Evolutionary conservation across 2,329 filamentous ascomycete species (phyloP).

Genomic region (Aplosporella prunicola): DNA sequence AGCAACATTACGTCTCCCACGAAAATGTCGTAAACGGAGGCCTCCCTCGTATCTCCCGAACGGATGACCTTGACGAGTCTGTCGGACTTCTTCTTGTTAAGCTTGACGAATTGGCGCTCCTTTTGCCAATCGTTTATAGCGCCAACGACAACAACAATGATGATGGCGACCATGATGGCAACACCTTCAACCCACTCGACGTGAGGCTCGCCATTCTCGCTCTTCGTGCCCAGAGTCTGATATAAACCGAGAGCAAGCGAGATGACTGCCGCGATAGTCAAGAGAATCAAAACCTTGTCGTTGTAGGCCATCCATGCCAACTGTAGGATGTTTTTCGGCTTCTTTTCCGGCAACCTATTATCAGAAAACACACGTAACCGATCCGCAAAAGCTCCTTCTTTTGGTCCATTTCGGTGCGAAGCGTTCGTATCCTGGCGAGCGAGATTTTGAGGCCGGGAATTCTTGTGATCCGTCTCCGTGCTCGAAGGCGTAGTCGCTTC

Average conservation of each 20-base stretch:
- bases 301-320: constrained; percentile 63
- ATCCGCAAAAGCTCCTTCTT: constrained; percentile 37
- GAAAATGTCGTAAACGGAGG: constrained; percentile 61
- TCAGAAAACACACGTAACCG: constrained; percentile 51
- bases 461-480: constrained; percentile 11
- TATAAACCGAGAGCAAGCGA: constrained; percentile 63
- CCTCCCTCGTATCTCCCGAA: constrained; percentile 60
- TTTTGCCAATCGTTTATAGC: constrained; percentile 79
- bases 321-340: constrained; percentile 50
- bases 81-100: constrained; percentile 73
- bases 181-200: constrained; percentile 78
- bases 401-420: constrained; percentile 11
- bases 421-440: constrained; percentile 11
- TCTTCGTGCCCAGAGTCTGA: constrained; percentile 46
- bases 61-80: constrained; percentile 64
- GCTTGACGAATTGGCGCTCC: constrained; percentile 68
- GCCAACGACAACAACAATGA: constrained; percentile 66
- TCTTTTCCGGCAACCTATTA: constrained; percentile 55
- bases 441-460: constrained; percentile 10
- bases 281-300: constrained; percentile 62
- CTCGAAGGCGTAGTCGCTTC: constrained; percentile 36
- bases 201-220: constrained; percentile 34
- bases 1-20: constrained; percentile 66
- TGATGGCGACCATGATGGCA: constrained; percentile 66
- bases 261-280: constrained; percentile 58